phyloP scores from a whole-genome alignment of 306 rosid genomes.

The Pyrus pyrifolia region DNA sequence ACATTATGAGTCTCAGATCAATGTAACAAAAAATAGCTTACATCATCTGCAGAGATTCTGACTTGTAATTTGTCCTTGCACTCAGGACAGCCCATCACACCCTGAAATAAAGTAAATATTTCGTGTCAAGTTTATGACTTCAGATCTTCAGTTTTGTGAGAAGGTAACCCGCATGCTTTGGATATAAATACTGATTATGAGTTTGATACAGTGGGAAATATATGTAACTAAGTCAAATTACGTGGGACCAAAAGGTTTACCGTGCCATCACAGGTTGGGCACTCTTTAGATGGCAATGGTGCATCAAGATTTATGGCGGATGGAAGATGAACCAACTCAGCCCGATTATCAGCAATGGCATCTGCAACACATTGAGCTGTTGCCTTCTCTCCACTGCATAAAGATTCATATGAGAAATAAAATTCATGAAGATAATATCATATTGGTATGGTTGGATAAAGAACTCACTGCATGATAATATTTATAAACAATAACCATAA shows the following conservation, averaged over 20 bases:
- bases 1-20: background rate
- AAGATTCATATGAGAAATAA: constrained; percentile 19
- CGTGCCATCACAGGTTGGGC: constrained; percentile 92
- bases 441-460: background rate
- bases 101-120: constrained; percentile 46
- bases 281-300: constrained; percentile 83
- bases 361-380: constrained; percentile 82
- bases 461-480: background rate
- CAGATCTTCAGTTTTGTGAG: background rate
- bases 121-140: constrained; percentile 8
- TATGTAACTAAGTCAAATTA: background rate
- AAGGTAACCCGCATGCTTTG: background rate
- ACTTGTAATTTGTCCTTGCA: constrained; percentile 80
- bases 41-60: constrained; percentile 88
- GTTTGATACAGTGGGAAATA: background rate
- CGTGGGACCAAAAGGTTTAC: constrained; percentile 28
- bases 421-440: constrained; percentile 3
- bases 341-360: constrained; percentile 75
- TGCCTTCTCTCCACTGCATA: constrained; percentile 79
- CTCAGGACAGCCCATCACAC: constrained; percentile 90
- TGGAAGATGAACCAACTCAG: constrained; percentile 87
- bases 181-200: background rate
- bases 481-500: background rate
- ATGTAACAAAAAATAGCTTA: constrained; percentile 34
- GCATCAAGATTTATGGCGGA: constrained; percentile 53